Percentiles rank a stretch among this genome's conserved stretches.
Evolutionary conservation across 352 stramenopile species (phyloP).

Genomic region (Phytophthora palmivora): DNA sequence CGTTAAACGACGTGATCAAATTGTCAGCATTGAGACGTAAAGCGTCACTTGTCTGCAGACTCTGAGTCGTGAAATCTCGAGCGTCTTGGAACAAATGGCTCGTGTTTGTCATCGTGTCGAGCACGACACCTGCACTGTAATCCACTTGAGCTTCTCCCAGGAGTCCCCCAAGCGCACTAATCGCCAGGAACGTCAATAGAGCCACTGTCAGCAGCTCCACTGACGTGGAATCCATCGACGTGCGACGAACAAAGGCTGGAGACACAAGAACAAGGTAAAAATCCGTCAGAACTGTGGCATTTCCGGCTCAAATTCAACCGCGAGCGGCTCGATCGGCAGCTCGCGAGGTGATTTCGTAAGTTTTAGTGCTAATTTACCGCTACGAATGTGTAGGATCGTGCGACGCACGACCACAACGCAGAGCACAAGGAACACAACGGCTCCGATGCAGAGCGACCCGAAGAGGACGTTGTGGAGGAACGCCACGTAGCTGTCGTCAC

Average conservation of each 20-base stretch:
- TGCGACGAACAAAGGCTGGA: slow-evolving; percentile 52
- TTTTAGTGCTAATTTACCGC: slow-evolving; percentile 37
- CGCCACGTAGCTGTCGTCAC: slow-evolving; percentile 54
- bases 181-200: slow-evolving; percentile 74
- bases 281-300: slow-evolving; percentile 16
- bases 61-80: slow-evolving; percentile 43
- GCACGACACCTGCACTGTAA: slow-evolving; percentile 80
- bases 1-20: slow-evolving; percentile 76
- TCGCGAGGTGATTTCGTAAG: neutral
- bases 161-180: slow-evolving; percentile 73
- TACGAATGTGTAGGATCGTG: slow-evolving; percentile 75
- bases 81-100: slow-evolving; percentile 60
- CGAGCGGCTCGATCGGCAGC: neutral
- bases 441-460: slow-evolving; percentile 65
- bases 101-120: slow-evolving; percentile 77
- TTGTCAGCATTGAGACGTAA: slow-evolving; percentile 60
- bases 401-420: slow-evolving; percentile 73
- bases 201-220: slow-evolving; percentile 77
- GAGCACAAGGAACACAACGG: slow-evolving; percentile 69
- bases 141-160: slow-evolving; percentile 83
- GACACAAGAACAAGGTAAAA: slow-evolving; percentile 10
- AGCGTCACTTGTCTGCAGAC: slow-evolving; percentile 42
- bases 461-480: slow-evolving; percentile 82
- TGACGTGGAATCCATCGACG: slow-evolving; percentile 54
- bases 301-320: slow-evolving; percentile 1